Percentiles rank a stretch among this genome's conserved stretches.
phyloP scores from a whole-genome alignment of 1,284 basidiomycete genomes.

The Hemileia vastatrix region DNA sequence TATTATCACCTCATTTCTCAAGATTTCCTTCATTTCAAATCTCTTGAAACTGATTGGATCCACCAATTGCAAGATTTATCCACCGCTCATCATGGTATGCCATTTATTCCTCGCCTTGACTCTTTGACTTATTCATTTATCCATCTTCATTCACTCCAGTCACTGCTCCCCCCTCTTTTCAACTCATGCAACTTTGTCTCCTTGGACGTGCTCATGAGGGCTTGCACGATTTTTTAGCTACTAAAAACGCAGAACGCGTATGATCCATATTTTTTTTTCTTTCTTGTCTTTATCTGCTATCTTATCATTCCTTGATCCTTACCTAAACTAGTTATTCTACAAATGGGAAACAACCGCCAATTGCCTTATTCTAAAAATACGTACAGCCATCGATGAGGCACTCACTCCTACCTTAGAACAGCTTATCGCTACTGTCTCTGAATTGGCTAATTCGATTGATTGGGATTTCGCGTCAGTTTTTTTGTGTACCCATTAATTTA shows the following conservation, averaged over 20 bases:
- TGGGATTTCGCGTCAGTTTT: constrained; percentile 10
- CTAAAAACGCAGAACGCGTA: constrained; percentile 17
- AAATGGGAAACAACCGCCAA: constrained; percentile 15
- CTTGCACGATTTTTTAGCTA: constrained; percentile 17
- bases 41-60: too few relatives aligned
- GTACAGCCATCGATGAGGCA: constrained; percentile 5
- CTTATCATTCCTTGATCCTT: too few relatives aligned
- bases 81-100: too few relatives aligned
- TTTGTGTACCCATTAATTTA: too few relatives aligned
- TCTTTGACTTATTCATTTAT: neutral
- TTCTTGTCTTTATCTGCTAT: neutral
- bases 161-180: constrained; percentile 1
- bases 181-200: constrained; percentile 18
- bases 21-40: too few relatives aligned
- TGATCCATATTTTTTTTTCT: neutral
- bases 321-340: constrained; percentile 11
- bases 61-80: too few relatives aligned
- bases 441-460: constrained; percentile 5
- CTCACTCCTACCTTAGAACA: constrained; percentile 11
- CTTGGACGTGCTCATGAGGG: constrained; percentile 11
- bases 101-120: too few relatives aligned
- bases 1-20: too few relatives aligned
- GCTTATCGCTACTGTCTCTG: constrained; percentile 6
- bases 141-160: neutral
- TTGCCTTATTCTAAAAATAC: constrained; percentile 9